phyloP scores from a whole-genome alignment of 2,329 filamentous ascomycete genomes.

The Pseudopyrenochaeta lycopersici region DNA sequence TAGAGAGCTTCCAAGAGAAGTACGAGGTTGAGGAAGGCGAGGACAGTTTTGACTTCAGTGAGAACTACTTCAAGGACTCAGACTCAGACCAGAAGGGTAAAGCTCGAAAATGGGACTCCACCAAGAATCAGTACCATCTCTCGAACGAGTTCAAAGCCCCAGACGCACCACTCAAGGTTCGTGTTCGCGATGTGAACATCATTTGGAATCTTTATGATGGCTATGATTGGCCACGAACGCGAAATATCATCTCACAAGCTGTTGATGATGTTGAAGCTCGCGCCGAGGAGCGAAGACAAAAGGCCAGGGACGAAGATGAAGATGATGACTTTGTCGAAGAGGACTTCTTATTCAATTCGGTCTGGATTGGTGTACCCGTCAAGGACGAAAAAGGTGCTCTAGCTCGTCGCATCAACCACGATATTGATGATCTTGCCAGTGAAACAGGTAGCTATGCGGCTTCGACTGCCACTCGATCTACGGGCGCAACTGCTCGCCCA shows the following conservation, averaged over 20 bases:
- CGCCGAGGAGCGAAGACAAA: slow-evolving; percentile 76
- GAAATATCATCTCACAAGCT: slow-evolving; percentile 85
- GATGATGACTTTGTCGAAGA: slow-evolving; percentile 75
- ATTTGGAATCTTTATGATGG: slow-evolving; percentile 99
- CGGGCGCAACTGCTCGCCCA: slow-evolving; percentile 51
- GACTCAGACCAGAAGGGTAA: slow-evolving; percentile 69
- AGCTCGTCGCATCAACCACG: slow-evolving; percentile 82
- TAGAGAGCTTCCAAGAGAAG: slow-evolving; percentile 63
- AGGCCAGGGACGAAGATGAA: slow-evolving; percentile 70
- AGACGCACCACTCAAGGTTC: slow-evolving; percentile 77
- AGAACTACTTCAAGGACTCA: slow-evolving; percentile 75
- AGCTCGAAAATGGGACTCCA: slow-evolving; percentile 82
- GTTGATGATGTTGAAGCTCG: slow-evolving; percentile 87
- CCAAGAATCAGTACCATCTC: slow-evolving; percentile 76
- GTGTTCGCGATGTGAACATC: slow-evolving; percentile 85
- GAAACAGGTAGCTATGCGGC: slow-evolving; percentile 91
- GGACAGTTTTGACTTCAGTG: slow-evolving; percentile 75
- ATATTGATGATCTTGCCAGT: slow-evolving; percentile 84
- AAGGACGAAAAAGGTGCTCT: slow-evolving; percentile 87
- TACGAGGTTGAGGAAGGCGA: slow-evolving; percentile 64
- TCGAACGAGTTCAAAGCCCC: slow-evolving; percentile 69
- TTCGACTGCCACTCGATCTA: slow-evolving; percentile 56
- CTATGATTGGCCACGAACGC: slow-evolving; percentile 92
- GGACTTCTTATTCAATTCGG: slow-evolving; percentile 97
- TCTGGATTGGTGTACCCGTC: slow-evolving; percentile 92